phyloP scores from a whole-genome alignment of 1,139 yeast species.

The Debaryomycetaceae sp. region DNA sequence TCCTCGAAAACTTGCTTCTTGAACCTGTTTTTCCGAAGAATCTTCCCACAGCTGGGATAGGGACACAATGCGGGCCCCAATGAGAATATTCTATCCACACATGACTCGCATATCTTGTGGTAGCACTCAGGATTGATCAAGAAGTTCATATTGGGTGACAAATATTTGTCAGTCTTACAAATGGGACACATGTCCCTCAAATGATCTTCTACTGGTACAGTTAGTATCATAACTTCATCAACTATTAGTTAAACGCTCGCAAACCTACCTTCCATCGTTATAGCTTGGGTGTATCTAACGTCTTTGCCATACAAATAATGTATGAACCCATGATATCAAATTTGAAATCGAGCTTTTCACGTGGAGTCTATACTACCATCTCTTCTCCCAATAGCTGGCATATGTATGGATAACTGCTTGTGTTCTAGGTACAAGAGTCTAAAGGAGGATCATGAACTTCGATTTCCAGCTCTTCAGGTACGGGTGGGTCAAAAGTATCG shows the following conservation, averaged over 20 bases:
- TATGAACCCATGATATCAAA: no score
- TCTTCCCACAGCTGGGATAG: constrained; percentile 85
- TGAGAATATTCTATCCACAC: constrained; percentile 91
- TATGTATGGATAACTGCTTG: no score
- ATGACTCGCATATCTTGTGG: constrained; percentile 94
- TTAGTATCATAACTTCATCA: constrained; percentile 2
- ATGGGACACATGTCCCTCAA: constrained; percentile 90
- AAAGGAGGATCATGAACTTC: not conserved
- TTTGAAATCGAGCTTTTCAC: not conserved
- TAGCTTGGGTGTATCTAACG: not conserved
- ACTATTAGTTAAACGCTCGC: not conserved
- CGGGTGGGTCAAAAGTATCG: constrained; percentile 9
- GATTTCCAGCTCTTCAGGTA: constrained; percentile 3
- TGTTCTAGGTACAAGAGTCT: no score
- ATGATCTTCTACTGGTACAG: constrained; percentile 25
- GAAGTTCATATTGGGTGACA: constrained; percentile 90
- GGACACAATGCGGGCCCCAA: constrained; percentile 98
- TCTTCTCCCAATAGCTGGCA: no score
- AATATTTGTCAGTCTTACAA: constrained; percentile 90
- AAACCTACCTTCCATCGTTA: constrained; percentile 4
- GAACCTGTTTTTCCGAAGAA: constrained; percentile 80
- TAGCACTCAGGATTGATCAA: constrained; percentile 96
- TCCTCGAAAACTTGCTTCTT: constrained; percentile 92
- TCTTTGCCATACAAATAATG: not conserved
- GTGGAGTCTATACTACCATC: not conserved